Conservation (phyloP, 2,329 filamentous ascomycete genomes). For the Paecilomyces variotii region DNA sequence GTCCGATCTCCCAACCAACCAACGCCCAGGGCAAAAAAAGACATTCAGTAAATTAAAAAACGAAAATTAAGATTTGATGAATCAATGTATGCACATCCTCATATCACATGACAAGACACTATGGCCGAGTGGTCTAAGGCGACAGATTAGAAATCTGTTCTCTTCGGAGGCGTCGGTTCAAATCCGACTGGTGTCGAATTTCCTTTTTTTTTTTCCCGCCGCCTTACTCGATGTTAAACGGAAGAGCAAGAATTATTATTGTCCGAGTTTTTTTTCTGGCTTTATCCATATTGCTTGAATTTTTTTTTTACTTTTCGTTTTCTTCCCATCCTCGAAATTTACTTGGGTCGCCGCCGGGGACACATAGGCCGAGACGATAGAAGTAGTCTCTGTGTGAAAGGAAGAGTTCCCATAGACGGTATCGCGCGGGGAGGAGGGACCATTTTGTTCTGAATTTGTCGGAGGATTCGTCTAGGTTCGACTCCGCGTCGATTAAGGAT, state of each 20-base stretch:
- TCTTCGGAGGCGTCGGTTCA: not conserved
- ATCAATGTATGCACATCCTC: not conserved
- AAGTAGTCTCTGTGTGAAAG: slow-evolving; percentile 97
- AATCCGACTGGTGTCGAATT: not conserved
- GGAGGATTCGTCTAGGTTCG: not conserved
- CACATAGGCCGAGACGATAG: slow-evolving; percentile 81
- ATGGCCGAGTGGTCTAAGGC: not conserved
- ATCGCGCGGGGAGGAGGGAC: slow-evolving; percentile 41
- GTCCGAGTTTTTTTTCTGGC: slow-evolving; percentile 1
- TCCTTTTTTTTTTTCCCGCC: not conserved
- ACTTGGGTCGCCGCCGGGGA: slow-evolving; percentile 58
- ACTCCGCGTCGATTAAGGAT: not conserved
- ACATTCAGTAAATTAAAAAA: not conserved
- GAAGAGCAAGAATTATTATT: too few relatives aligned
- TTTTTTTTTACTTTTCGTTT: not conserved
- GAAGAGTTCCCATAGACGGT: slow-evolving; percentile 82
- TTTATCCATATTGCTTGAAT: slow-evolving; percentile 3
- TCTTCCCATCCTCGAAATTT: slow-evolving; percentile 4
- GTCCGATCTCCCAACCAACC: too few relatives aligned
- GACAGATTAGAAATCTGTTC: not conserved
- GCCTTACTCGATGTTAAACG: too few relatives aligned
- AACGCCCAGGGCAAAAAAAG: too few relatives aligned
- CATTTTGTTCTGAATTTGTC: slow-evolving; percentile 3
- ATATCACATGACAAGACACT: not conserved
- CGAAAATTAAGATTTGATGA: not conserved